Base-by-base conservation (phyloP, 2,329 filamentous ascomycete genomes). In the Elsinoe ampelina region DNA sequence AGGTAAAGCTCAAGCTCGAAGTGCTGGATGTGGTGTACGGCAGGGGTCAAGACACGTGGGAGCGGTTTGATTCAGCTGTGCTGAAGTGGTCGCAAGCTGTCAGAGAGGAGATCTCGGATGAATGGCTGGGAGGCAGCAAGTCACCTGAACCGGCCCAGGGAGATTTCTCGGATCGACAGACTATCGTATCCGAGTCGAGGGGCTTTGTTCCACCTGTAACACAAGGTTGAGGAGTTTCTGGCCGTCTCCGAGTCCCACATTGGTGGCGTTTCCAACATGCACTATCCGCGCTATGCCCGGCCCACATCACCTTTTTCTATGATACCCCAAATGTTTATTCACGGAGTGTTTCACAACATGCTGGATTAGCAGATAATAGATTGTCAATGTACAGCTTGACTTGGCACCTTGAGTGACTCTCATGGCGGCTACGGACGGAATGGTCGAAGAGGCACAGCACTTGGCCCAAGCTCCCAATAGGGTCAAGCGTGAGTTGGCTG, bases 1-100 rank as follows among this genome's bases (percentile, higher is more conserved):
- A 97, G 72, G 81, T 91, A 38, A 80, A 87, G 63, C 77, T 97
- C 54, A 82, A 85, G 61, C 79, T 95, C 55, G 89, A 96, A 66
- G 89, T 92, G 19, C 85, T 95, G 71, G 89, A 86, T 26, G 80
- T 96, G 6, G 91, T 95, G 19, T 86, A 91, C 67, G 85, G 85
- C 66, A 85, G 78, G 59, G 78, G 81, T 51, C 78, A 78, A 1
- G 77, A 82, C 55, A 83, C 83, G 11, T 96, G 91, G 91, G 75
- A 80, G 54, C 81, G 84, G 57, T 95, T 98, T 61, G 91, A 98
- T 68, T 77, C 81, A 5, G 90, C 90, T 26, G 77, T 98, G 51
- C 79, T 89, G 67, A 77, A 82, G 66, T 98, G 93, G 93, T 90
- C 87, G 70, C 80, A 78, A 62, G 84, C 81, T 58, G 89, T 96